Evolutionary conservation across 306 rosid species (phyloP), one percentile per base, ranked within the genome.

Genomic region (Casuarina equisetifolia): DNA sequence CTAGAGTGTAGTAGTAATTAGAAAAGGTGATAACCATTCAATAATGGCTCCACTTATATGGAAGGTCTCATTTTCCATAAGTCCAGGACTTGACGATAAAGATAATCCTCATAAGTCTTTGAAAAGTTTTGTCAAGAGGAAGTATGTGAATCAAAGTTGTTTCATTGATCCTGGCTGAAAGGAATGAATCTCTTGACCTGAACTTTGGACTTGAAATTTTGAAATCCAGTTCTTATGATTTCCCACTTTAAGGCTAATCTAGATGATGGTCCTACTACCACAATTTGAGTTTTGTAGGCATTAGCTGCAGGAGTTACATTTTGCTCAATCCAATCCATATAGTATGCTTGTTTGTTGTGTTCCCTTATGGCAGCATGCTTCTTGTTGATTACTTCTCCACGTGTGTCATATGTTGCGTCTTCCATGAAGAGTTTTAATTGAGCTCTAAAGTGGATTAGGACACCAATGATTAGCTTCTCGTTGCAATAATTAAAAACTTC

Each of bases 121-220:
- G 92, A 64, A 94, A 94, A 81, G 92, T 94, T 38, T 94, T 96
- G 68, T 94, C 98, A 2, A 94, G 97, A 88, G 73, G 92, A 67
- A 11, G 39, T 78, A 42, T 73, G 89, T 43, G 90, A 39, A 13
- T 81, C 74, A 15, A 80, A 43, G 75, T 76, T 74, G 17, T 86
- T 73, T 44, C 73, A 89, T 6, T 79, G 96, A 70, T 44, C 62
- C 81, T 87, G 89, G 74, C 69, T 76, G 73, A 88, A 57, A 69
- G 94, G 96, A 69, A 86, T 73, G 68, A 91, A 91, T 61, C 80
- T 85, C 49, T 80, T 90, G 78, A 90, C 83, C 44, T 85, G 93
- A 39, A 91, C 72, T 82, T 89, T 88, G 20, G 94, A 81, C 82
- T 89, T 92, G 19, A 94, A 83, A 74, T 70, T 90, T 66, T 84